Base-by-base conservation (phyloP, 352 stramenopile species). In the Albugo laibachii region DNA sequence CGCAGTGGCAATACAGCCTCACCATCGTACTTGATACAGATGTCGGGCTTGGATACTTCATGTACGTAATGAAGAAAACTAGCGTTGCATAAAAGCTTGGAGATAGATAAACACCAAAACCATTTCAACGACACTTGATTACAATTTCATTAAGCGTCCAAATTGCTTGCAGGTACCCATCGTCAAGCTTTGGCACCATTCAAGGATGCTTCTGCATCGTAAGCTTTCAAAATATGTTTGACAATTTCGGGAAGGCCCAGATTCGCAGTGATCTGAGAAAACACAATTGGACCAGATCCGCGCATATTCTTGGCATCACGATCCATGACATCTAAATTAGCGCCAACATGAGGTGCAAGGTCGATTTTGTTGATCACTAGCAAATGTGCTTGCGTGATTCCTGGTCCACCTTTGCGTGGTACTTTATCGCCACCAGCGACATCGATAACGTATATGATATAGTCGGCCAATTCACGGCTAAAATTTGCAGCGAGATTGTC, bases 311-410 rank as follows among this genome's bases (percentile, higher is more conserved):
- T 89, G 18, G 92, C 81, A 61, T 99, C 93, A 38, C 87, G 71
- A 39, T 88, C 60, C 94, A 99, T 99, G 34, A 98, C 85, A 19
- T 78, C 71, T 24, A 98, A 61, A 53, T 94, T 85, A 0, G 93
- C 89, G 52, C 89, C 86, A 11, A 99, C 94, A 41, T 94, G 78
- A 42, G 95, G 88, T 2, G 95, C 93, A 21, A 99, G 61, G 56
- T 99, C 95, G 59, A 94, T 98, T 69, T 99, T 99, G 70, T 99
- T 99, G 53, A 99, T 93, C 13, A 99, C 63, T 4, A 99, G 69
- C 46, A 99, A 62, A 60, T 99, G 93, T 12, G 78, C 91, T 62
- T 98, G 93, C 1, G 93, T 98, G 58, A 99, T 97, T 20, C 93
- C 93, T 1, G 93, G 94, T 36, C 94, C 94, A 47, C 94, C 94